phyloP scores from a whole-genome alignment of 805 yeast genomes.

The Teunomyces panamensis region DNA sequence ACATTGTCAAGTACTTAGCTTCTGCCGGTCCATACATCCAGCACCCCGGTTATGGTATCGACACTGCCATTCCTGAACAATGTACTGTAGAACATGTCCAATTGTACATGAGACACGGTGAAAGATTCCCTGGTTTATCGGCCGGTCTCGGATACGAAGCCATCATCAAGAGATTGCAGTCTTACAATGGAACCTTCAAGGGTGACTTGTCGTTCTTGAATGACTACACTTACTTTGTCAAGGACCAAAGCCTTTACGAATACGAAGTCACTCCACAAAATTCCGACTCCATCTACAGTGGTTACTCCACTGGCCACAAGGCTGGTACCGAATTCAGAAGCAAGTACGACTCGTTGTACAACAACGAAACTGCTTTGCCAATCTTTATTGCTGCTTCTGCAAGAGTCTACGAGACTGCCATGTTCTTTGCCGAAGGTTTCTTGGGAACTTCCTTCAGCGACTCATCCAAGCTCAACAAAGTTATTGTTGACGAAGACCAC shows the following conservation, averaged over 20 bases:
- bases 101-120: slow-evolving; percentile 74
- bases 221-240: slow-evolving; percentile 49
- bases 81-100: slow-evolving; percentile 68
- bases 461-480: slow-evolving; percentile 23
- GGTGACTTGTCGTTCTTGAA: slow-evolving; percentile 56
- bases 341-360: slow-evolving; percentile 49
- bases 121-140: slow-evolving; percentile 49
- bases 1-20: slow-evolving; percentile 22
- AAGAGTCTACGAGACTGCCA: slow-evolving; percentile 55
- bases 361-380: slow-evolving; percentile 34
- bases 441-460: slow-evolving; percentile 41
- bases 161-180: slow-evolving; percentile 23
- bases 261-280: slow-evolving; percentile 50
- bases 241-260: slow-evolving; percentile 38
- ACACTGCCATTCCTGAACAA: slow-evolving; percentile 28
- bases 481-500: slow-evolving; percentile 47
- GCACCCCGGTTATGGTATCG: slow-evolving; percentile 23
- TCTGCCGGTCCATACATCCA: slow-evolving; percentile 26
- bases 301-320: slow-evolving; percentile 45
- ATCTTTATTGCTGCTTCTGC: slow-evolving; percentile 55
- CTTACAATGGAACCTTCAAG: slow-evolving; percentile 26
- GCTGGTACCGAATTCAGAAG: slow-evolving; percentile 50
- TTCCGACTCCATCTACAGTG: slow-evolving; percentile 47
- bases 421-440: slow-evolving; percentile 59
- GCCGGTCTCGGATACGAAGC: slow-evolving; percentile 28